Evolutionary conservation across 176 grass and related monocot genomes (phyloP).

Genomic region (Chloris gayana): DNA sequence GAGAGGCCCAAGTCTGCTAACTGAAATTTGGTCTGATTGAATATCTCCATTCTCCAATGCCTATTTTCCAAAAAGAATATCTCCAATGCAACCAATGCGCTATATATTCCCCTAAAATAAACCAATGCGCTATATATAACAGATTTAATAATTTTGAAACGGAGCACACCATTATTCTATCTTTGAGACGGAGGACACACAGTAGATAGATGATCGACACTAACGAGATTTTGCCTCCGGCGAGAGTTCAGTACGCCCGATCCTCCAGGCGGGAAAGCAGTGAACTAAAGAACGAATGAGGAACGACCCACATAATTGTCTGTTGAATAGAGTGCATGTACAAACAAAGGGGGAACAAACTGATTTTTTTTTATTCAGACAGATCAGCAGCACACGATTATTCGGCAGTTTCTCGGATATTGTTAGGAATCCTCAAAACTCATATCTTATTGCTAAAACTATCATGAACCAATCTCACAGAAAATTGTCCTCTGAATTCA

Average conservation of each 20-base stretch:
- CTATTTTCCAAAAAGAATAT: no score
- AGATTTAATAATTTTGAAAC: no score
- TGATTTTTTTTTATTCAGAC: background rate
- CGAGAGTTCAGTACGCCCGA: background rate
- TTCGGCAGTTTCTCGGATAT: constrained; percentile 28
- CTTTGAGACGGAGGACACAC: no score
- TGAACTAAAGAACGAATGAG: background rate
- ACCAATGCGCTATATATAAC: no score
- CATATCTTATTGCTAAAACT: constrained; percentile 27
- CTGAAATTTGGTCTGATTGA: no score
- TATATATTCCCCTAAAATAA: no score
- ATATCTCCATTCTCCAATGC: no score
- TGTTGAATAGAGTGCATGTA: background rate
- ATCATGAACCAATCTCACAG: constrained; percentile 20
- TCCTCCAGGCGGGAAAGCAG: background rate
- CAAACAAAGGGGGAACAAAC: background rate
- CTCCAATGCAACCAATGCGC: no score
- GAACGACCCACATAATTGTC: background rate
- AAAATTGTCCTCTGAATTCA: background rate
- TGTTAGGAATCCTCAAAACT: constrained; percentile 19
- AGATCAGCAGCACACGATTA: background rate
- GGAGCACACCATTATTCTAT: no score
- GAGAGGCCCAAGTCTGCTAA: background rate
- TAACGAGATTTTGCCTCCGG: background rate
- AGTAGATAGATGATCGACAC: no score